Percentiles rank a stretch among this genome's conserved stretches.
Conservation (phyloP, 306 rosid genomes). For the Lathyrus tuberosus region DNA sequence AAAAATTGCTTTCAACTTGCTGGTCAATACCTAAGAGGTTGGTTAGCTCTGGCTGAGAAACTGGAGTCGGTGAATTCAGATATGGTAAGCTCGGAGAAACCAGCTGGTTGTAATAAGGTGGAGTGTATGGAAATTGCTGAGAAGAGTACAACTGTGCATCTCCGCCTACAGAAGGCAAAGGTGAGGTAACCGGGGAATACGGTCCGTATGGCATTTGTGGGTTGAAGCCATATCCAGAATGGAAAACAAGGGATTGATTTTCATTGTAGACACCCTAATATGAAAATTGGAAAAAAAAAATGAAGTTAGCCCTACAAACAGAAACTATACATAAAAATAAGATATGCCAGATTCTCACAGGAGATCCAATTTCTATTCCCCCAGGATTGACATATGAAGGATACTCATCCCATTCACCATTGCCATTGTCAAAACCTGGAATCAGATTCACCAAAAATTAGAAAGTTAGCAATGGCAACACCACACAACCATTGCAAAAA, state of each 20-base stretch:
- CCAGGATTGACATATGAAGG: conserved; percentile 70
- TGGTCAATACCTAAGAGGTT: conserved; percentile 69
- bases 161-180: conserved; percentile 80
- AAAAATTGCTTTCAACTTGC: conserved; percentile 70
- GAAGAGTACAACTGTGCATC: conserved; percentile 74
- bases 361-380: conserved; percentile 79
- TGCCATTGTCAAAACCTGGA: conserved; percentile 32
- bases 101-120: conserved; percentile 73
- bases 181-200: conserved; percentile 84
- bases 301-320: conserved; percentile 29
- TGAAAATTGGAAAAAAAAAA: neutral
- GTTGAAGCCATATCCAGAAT: conserved; percentile 86
- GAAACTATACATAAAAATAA: conserved; percentile 16
- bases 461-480: conserved; percentile 4
- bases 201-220: conserved; percentile 90
- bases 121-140: conserved; percentile 76
- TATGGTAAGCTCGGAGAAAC: conserved; percentile 74
- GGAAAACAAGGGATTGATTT: conserved; percentile 77
- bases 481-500: conserved; percentile 1
- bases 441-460: conserved; percentile 7
- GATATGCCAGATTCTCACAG: conserved; percentile 54
- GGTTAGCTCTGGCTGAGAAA: conserved; percentile 78
- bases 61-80: conserved; percentile 64
- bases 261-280: conserved; percentile 82
- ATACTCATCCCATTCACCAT: conserved; percentile 79